Percentiles rank a stretch among this genome's conserved stretches.
Conservation (phyloP, 805 yeast species). For the Nakazawaea siamensis region DNA sequence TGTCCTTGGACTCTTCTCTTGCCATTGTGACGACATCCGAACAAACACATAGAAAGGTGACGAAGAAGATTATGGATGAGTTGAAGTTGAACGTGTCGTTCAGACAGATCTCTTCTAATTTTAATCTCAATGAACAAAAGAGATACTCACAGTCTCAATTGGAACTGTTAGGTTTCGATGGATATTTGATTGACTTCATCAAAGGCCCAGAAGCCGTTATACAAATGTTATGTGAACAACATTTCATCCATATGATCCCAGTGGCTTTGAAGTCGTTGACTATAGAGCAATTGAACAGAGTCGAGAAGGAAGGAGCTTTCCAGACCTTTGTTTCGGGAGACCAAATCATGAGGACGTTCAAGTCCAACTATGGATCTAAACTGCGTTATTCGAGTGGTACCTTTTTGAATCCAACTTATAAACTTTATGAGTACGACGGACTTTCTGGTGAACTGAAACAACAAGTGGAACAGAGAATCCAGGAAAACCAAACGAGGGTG, state of each 20-base stretch:
- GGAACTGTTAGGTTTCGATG: constrained; percentile 61
- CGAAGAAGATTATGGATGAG: constrained; percentile 32
- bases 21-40: constrained; percentile 57
- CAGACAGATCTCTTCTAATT: constrained; percentile 31
- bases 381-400: constrained; percentile 40
- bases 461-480: constrained; percentile 1
- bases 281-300: constrained; percentile 25
- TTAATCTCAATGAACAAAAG: constrained; percentile 11
- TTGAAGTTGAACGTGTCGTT: constrained; percentile 41
- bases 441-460: constrained; percentile 20
- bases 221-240: constrained; percentile 57
- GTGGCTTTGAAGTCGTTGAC: constrained; percentile 41
- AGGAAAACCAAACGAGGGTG: constrained; percentile 5
- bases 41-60: constrained; percentile 37
- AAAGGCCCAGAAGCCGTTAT: constrained; percentile 68
- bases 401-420: constrained; percentile 17
- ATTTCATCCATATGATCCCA: constrained; percentile 51
- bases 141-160: constrained; percentile 25
- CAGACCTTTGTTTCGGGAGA: constrained; percentile 55
- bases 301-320: constrained; percentile 29
- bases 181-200: constrained; percentile 63
- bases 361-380: constrained; percentile 57
- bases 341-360: constrained; percentile 37
- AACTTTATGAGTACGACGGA: constrained; percentile 25
- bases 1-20: constrained; percentile 43